phyloP scores from a whole-genome alignment of 2,329 filamentous ascomycete genomes.

The Ascochyta clinopodiicola region DNA sequence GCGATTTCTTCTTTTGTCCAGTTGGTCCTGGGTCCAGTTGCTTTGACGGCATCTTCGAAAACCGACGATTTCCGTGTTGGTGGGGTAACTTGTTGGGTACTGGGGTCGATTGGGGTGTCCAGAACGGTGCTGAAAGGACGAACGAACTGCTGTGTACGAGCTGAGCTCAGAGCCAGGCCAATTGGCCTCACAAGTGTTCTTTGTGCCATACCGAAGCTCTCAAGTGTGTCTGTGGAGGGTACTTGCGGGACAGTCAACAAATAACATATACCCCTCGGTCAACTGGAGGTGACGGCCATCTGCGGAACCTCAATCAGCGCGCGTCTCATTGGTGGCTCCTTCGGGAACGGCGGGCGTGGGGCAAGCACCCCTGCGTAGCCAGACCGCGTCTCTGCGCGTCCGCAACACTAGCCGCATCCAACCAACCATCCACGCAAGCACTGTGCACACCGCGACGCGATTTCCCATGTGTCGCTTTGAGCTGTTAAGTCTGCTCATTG shows the following conservation, averaged over 20 bases:
- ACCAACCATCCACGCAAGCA: slow-evolving; percentile 21
- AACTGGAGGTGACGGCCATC: neutral
- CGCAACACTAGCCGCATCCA: slow-evolving; percentile 18
- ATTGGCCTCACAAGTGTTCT: slow-evolving; percentile 17
- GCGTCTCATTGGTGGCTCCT: slow-evolving; percentile 12
- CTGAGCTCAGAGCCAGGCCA: slow-evolving; percentile 10
- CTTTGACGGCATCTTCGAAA: slow-evolving; percentile 61
- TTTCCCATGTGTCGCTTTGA: slow-evolving; percentile 47
- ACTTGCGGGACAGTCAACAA: slow-evolving; percentile 10
- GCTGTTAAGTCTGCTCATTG: slow-evolving; percentile 43
- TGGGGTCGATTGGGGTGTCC: slow-evolving; percentile 36
- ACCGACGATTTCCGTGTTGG: slow-evolving; percentile 24
- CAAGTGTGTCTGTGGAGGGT: slow-evolving; percentile 8
- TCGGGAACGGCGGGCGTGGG: slow-evolving; percentile 2
- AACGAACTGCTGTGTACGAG: slow-evolving; percentile 13
- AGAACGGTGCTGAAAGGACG: slow-evolving; percentile 45
- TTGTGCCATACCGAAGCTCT: slow-evolving; percentile 16
- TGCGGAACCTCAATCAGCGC: slow-evolving; percentile 2
- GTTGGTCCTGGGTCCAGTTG: slow-evolving; percentile 68
- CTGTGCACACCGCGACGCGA: slow-evolving; percentile 25
- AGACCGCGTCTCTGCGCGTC: slow-evolving; percentile 12
- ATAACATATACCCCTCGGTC: slow-evolving; percentile 17
- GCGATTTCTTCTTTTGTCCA: slow-evolving; percentile 85
- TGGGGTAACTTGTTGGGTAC: slow-evolving; percentile 29
- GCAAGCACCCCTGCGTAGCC: slow-evolving; percentile 3